Evolutionary conservation across 495 filamentous ascomycete species (phyloP).

Genomic region (Penicillium tannophilum): DNA sequence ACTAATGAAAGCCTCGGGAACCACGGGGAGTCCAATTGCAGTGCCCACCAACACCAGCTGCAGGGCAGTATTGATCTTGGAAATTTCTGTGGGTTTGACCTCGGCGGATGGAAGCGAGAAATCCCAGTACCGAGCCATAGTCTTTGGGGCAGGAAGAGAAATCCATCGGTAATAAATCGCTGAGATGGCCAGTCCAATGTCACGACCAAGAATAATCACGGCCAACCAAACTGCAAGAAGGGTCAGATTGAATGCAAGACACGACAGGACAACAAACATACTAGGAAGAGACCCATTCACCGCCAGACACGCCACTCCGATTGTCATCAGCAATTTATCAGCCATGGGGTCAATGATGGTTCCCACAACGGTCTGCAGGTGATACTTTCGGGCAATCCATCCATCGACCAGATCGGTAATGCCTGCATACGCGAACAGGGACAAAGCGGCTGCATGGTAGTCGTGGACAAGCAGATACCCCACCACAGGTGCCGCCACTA

Average conservation of each 20-base stretch:
- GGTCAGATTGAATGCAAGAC: not conserved
- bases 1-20: constrained; percentile 47
- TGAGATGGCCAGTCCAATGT: constrained; percentile 81
- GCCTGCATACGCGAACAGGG: constrained; percentile 87
- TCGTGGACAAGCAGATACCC: constrained; percentile 89
- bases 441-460: constrained; percentile 73
- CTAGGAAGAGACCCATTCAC: constrained; percentile 77
- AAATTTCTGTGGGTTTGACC: constrained; percentile 87
- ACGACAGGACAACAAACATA: constrained; percentile 38
- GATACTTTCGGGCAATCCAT: constrained; percentile 84
- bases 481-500: constrained; percentile 80
- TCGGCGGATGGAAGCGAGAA: constrained; percentile 91
- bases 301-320: constrained; percentile 80
- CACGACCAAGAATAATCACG: constrained; percentile 83
- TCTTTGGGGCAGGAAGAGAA: constrained; percentile 88
- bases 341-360: constrained; percentile 96
- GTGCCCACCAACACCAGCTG: constrained; percentile 78
- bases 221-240: constrained; percentile 72
- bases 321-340: constrained; percentile 93
- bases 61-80: constrained; percentile 84
- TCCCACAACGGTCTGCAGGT: constrained; percentile 92
- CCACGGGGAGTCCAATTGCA: constrained; percentile 72
- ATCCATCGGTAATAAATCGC: constrained; percentile 97
- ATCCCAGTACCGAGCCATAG: constrained; percentile 94
- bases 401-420: constrained; percentile 91